Evolutionary conservation across 352 stramenopile genomes (phyloP), one percentile per base, ranked within the genome.

Genomic region (Pythium utonaiense): DNA sequence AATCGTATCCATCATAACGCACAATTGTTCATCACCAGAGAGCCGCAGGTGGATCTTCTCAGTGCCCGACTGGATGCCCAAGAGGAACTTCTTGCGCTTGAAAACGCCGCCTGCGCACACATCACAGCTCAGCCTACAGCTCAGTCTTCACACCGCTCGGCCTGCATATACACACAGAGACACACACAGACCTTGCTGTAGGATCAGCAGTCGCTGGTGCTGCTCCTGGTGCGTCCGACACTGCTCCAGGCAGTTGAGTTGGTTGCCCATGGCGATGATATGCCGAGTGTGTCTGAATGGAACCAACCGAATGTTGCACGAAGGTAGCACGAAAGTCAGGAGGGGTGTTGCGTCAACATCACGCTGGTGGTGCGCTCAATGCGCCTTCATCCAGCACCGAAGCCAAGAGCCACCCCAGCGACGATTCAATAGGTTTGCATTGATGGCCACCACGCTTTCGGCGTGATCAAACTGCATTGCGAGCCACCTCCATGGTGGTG

Each of bases 221-320:
- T 74, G 72, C 68, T 93, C 81, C 30, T 83, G 74, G 28, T 83
- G 72, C 54, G 74, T 67, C 50, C 85, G 80, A 61, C 83, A 93
- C 64, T 91, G 78, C 73, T 83, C 73, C 16, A 91, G 59, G 67
- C 83, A 93, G 62, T 89, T 91, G 61, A 93, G 74, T 57, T 80
- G 65, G 67, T 93, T 93, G 50, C 83, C 83, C 83, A 93, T 88
- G 16, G 6, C n/a, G n/a, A n/a, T n/a, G n/a, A n/a, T n/a, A n/a
- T 64, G 28, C 3, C 7, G 25, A 34, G 16, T 50, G 27, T 50
- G 27, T 53, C 47, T 40, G 47, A 41, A 5, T 40, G 17, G 24
- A 25, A 31, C 21, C 27, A 17, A 21, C 44, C n/a, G 38, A 13
- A 53, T 31, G 21, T 24, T 40, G 40, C 40, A 27, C 19, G n/a